phyloP scores from a whole-genome alignment of 768 basidiomycete genomes.

The Termitomyces sp. region DNA sequence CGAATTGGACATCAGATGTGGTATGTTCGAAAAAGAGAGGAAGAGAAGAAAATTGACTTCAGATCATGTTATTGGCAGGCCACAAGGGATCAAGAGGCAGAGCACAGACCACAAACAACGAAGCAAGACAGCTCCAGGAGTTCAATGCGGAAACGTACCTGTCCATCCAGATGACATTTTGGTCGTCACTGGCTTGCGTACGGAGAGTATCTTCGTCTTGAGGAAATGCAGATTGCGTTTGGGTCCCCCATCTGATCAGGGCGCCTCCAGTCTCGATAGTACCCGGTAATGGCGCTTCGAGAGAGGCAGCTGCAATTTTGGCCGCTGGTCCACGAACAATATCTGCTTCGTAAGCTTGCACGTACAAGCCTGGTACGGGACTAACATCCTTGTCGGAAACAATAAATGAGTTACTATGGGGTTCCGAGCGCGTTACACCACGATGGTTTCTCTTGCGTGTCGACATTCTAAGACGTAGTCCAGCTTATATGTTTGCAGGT shows the following conservation, averaged over 20 bases:
- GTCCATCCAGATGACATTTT: slow-evolving; percentile 66
- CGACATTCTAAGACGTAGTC: neutral
- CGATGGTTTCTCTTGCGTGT: neutral
- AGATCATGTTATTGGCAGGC: slow-evolving; percentile 5
- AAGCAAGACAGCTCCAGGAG: neutral
- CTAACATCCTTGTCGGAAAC: neutral
- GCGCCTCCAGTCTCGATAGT: slow-evolving; percentile 26
- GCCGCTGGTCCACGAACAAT: slow-evolving; percentile 54
- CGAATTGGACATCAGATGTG: slow-evolving; percentile 16
- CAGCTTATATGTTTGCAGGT: neutral
- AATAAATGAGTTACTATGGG: neutral
- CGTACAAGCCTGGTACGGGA: slow-evolving; percentile 28
- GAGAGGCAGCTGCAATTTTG: slow-evolving; percentile 30
- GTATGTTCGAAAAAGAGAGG: slow-evolving; percentile 14
- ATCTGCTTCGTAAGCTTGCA: slow-evolving; percentile 79
- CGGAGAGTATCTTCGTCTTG: slow-evolving; percentile 22
- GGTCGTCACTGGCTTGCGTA: slow-evolving; percentile 3
- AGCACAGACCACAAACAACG: slow-evolving; percentile 3
- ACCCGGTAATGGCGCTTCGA: slow-evolving; percentile 22
- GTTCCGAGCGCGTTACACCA: neutral
- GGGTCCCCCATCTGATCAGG: slow-evolving; percentile 28
- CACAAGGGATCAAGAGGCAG: neutral
- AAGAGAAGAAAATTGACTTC: slow-evolving; percentile 21
- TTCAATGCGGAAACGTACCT: slow-evolving; percentile 69
- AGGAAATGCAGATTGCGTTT: slow-evolving; percentile 10